Base-by-base conservation (phyloP, 2,329 filamentous ascomycete genomes). In the Saccharata proteae region DNA sequence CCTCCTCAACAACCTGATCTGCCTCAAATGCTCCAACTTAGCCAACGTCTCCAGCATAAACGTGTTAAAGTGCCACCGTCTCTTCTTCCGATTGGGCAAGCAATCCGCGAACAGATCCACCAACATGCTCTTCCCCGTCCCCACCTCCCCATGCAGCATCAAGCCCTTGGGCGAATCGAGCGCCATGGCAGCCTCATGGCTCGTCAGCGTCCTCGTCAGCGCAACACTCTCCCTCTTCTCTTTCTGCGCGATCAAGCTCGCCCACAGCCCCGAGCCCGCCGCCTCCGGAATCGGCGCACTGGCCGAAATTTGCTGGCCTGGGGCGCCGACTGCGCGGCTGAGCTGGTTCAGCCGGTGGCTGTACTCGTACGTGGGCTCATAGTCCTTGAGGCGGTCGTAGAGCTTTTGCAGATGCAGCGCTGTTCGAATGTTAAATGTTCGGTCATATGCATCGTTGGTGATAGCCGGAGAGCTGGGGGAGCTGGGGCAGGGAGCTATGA, bases 101-200 rank as follows among this genome's bases (percentile, higher is more conserved):
- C 77, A 79, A 30, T 84, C 77, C 10, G 80, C 79, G n/a, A 90
- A 71, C 0, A 90, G 59, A 45, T 88, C 81, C 10, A 86, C 66
- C n/a, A 90, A 67, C 79, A 90, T 85, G 4, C 74, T 80, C 51
- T 90, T 90, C 10, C 82, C 81, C 0, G 79, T 84, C 8, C 82
- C 82, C 2, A 90, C 82, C 47, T 85, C 80, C 5, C 82, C 81
- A 16, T 83, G 82, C 0, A 90, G 64, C 47, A 88, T 76, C 11
- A 90, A 58, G 0, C 82, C 82, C 42, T 67, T 72, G 0, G 82
- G 82, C 0, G 78, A 83, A 43, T 80, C 65, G 28, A 86, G 67
- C 26, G 74, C 62, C 38, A 84, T 66, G 8, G 81, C 81, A 13
- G 72, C 71, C 48, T 86, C 74, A 47, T 85, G 71, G 41, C 67